These are phyloP conservation scores for Saccharomyces pastorianus DNA, from an alignment of 1,139 yeast species.

Conservation along the genomic window DNA sequence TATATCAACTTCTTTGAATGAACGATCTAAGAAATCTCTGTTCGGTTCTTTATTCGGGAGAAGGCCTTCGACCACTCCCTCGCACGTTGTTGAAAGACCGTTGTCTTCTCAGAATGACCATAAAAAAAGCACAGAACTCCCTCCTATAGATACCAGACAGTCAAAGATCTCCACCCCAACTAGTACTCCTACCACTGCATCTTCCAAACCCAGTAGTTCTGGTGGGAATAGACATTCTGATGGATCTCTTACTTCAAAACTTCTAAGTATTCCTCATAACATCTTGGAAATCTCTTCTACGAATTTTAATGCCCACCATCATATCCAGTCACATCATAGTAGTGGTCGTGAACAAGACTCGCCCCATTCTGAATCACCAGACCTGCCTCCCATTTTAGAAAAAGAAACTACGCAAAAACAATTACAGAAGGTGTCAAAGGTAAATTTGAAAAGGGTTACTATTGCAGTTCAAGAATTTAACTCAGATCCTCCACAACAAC, in stretches of 20 bases:
- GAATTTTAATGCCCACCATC: not conserved
- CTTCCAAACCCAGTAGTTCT: not conserved
- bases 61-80: slow-evolving; percentile 1
- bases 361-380: not conserved
- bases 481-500: slow-evolving; percentile 89
- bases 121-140: not conserved
- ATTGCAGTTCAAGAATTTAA: slow-evolving; percentile 65
- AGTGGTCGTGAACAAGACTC: not conserved
- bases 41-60: slow-evolving; percentile 16
- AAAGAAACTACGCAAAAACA: slow-evolving; percentile 31
- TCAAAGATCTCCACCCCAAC: not conserved
- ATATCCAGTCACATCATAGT: not conserved
- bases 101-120: not conserved
- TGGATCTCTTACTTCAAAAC: not conserved
- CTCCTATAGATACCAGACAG: not conserved
- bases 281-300: not conserved
- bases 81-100: not conserved
- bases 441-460: slow-evolving; percentile 51
- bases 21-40: slow-evolving; percentile 18
- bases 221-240: not conserved
- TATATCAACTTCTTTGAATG: slow-evolving; percentile 10
- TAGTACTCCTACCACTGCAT: not conserved
- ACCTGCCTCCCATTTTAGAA: slow-evolving; percentile 1
- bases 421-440: slow-evolving; percentile 30
- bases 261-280: not conserved